phyloP scores from a whole-genome alignment of 2,329 filamentous ascomycete genomes.

The Xylaria sp. region DNA sequence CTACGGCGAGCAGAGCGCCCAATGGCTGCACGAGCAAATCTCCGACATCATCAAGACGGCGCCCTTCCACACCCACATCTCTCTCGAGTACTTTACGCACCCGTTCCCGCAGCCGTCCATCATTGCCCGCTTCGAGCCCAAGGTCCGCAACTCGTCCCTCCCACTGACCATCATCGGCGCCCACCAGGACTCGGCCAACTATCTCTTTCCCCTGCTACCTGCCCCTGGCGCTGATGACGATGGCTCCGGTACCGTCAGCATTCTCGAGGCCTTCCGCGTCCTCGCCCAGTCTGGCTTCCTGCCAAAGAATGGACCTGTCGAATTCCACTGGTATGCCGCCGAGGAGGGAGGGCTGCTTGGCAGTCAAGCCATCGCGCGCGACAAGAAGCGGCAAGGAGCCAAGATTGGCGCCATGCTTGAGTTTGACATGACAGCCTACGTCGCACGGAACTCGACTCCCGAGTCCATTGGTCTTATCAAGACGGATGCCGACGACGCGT shows the following conservation, averaged over 20 bases:
- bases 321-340: slow-evolving; percentile 89
- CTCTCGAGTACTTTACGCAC: slow-evolving; percentile 73
- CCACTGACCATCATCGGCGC: slow-evolving; percentile 71
- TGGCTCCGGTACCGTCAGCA: slow-evolving; percentile 80
- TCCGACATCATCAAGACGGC: slow-evolving; percentile 68
- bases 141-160: slow-evolving; percentile 57
- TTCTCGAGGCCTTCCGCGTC: slow-evolving; percentile 80
- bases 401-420: slow-evolving; percentile 41
- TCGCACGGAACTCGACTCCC: slow-evolving; percentile 48
- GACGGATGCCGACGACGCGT: slow-evolving; percentile 51
- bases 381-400: slow-evolving; percentile 71
- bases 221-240: slow-evolving; percentile 83
- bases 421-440: slow-evolving; percentile 55
- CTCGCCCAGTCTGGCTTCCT: slow-evolving; percentile 72
- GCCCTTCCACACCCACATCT: slow-evolving; percentile 67
- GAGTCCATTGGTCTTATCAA: slow-evolving; percentile 55
- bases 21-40: slow-evolving; percentile 76
- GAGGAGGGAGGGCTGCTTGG: slow-evolving; percentile 84
- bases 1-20: slow-evolving; percentile 55
- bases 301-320: slow-evolving; percentile 74
- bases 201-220: slow-evolving; percentile 75
- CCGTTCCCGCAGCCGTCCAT: slow-evolving; percentile 80
- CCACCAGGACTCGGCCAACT: slow-evolving; percentile 84
- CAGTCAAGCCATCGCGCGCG: slow-evolving; percentile 58
- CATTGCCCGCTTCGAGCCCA: slow-evolving; percentile 82